phyloP scores from a whole-genome alignment of 2,329 filamentous ascomycete genomes.

The Raffaelea arxii region DNA sequence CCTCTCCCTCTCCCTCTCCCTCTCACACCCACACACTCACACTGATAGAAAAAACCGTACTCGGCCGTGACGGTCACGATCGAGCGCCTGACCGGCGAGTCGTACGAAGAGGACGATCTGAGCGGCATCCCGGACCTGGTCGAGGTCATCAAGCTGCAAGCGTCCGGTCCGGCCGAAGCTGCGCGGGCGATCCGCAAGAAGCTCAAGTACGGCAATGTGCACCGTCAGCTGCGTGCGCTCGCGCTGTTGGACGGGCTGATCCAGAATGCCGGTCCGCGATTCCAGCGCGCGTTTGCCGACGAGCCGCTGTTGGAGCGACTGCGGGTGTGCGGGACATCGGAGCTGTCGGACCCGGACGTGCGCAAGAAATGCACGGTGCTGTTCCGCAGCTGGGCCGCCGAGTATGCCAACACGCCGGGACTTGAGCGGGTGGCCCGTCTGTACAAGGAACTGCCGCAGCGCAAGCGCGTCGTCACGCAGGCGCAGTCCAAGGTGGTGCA shows the following conservation, averaged over 20 bases:
- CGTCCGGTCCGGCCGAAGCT: slow-evolving; percentile 77
- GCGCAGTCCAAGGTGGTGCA: slow-evolving; percentile 74
- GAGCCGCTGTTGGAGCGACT: slow-evolving; percentile 87
- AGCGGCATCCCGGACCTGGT: slow-evolving; percentile 89
- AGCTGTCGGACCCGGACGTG: slow-evolving; percentile 78
- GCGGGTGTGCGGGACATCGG: slow-evolving; percentile 75
- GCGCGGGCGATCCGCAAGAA: slow-evolving; percentile 93
- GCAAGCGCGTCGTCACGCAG: slow-evolving; percentile 64
- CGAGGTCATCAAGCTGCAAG: slow-evolving; percentile 85
- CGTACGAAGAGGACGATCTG: slow-evolving; percentile 83
- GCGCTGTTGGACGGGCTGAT: slow-evolving; percentile 87
- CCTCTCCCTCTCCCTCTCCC: no score
- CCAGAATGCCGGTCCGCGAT: slow-evolving; percentile 81
- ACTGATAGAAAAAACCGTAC: slow-evolving; percentile 69
- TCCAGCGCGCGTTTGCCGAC: slow-evolving; percentile 80
- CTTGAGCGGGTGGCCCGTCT: slow-evolving; percentile 71
- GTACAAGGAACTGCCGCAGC: slow-evolving; percentile 58
- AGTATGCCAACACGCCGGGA: slow-evolving; percentile 73
- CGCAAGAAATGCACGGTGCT: slow-evolving; percentile 78
- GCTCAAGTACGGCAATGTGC: slow-evolving; percentile 94
- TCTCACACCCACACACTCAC: neutral
- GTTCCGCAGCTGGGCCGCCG: slow-evolving; percentile 75
- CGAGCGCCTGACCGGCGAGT: slow-evolving; percentile 81
- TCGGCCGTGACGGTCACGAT: slow-evolving; percentile 89
- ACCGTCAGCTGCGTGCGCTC: slow-evolving; percentile 82